Base-by-base conservation (phyloP, 306 rosid species). In the Fragaria nilgerrensis region DNA sequence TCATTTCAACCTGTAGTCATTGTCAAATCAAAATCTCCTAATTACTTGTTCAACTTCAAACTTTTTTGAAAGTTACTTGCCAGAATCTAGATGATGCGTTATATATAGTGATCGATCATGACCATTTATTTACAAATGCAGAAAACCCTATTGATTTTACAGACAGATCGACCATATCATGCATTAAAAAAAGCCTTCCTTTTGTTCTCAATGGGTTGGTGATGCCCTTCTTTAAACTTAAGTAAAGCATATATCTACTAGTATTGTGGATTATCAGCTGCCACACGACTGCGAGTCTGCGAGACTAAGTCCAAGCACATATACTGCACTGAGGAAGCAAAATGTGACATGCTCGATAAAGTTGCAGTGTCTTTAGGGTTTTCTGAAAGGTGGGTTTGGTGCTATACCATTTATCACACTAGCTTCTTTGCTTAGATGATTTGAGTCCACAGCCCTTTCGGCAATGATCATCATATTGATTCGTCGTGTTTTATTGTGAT, bases 51-150 rank as follows among this genome's bases (percentile, higher is more conserved):
- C n/a, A 19, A 53, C 23, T 53, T 53, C 22, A 2, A 53, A 19
- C 8, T 49, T 15, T 48, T 4, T 48, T 48, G 20, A 16, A 49
- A 1, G 19, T 50, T 12, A 49, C 55, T 16, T 16, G n/a, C 55
- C 19, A 41, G 44, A 41, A 41, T 41, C 44, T 41, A 41, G 7
- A 37, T 37, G 41, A 37, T 37, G 41, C 41, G 3, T 36, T 37
- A 41, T 1, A 1, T 41, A 8, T 41, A 41, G 10, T 41, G 44
- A 37, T 37, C 7, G 7, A 37, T 37, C 41, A 8, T 41, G 32
- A 49, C 49, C 17, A 48, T 71, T 49, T 29, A 48, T 71, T 49
- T 29, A 32, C 55, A 52, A 72, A 72, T 32, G 45, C 49, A 72
- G 50, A 47, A 59, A 72, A 52, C 22, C 13, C 16, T 58, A 23